Conservation (phyloP, 78 protist genomes). For the Creolimax fragrantissima region DNA sequence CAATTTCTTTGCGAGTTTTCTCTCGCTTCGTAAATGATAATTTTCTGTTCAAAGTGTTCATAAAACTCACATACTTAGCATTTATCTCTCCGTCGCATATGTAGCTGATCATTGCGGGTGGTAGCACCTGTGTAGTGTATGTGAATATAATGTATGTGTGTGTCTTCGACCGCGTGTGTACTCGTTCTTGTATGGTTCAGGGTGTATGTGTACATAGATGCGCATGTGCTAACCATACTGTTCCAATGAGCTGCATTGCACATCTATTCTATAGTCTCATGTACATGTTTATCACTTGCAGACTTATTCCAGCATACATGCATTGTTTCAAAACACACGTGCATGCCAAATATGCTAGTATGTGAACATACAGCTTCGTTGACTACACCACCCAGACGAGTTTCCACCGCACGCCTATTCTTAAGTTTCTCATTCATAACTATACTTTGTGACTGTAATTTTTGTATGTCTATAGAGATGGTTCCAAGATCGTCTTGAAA, state of each 20-base stretch:
- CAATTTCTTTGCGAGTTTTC: neutral
- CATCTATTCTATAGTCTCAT: no score
- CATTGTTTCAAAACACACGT: no score
- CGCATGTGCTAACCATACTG: no score
- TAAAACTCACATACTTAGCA: neutral
- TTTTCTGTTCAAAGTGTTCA: neutral
- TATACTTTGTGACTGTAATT: neutral
- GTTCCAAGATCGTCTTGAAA: neutral
- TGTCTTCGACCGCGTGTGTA: no score
- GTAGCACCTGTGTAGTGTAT: neutral
- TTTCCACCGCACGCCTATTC: neutral
- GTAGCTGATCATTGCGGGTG: neutral
- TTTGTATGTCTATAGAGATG: slow-evolving; percentile 7
- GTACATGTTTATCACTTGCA: no score
- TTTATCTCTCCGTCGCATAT: neutral
- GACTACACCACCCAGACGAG: neutral
- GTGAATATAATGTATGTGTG: no score
- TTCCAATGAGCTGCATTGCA: no score
- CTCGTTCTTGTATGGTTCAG: no score
- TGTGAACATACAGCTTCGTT: neutral
- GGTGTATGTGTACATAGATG: no score
- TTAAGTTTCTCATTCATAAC: neutral
- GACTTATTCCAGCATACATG: no score
- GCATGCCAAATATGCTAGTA: no score
- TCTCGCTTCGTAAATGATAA: neutral